Percentiles rank a stretch among this genome's conserved stretches.
Evolutionary conservation across 2,329 filamentous ascomycete genomes (phyloP).

Genomic region (Monosporascus sp.): DNA sequence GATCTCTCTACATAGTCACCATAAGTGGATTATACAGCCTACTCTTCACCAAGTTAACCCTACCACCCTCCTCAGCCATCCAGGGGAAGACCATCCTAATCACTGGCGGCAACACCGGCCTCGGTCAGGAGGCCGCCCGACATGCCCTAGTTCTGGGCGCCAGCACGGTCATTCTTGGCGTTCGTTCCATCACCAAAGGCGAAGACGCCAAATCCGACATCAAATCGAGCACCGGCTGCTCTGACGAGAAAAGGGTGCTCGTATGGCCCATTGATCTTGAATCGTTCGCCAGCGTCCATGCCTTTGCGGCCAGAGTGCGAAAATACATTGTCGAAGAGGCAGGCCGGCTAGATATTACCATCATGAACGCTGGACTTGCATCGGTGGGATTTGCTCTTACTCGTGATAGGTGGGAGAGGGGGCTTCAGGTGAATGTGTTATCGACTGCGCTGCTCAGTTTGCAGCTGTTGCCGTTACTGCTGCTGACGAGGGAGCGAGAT

Average conservation of each 20-base stretch:
- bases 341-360: not conserved
- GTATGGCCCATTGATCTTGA: not conserved
- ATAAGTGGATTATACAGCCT: not conserved
- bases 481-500: not conserved
- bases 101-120: slow-evolving; percentile 17
- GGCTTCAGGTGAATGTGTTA: not conserved
- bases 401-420: not conserved
- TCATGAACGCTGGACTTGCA: not conserved
- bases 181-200: slow-evolving; percentile 18
- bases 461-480: not conserved
- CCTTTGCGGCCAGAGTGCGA: not conserved
- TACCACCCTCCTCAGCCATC: not conserved
- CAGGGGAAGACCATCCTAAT: not conserved
- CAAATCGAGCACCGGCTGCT: not conserved
- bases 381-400: not conserved
- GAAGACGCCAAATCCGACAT: slow-evolving; percentile 10
- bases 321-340: not conserved
- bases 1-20: not conserved
- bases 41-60: not conserved
- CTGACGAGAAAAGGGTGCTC: not conserved
- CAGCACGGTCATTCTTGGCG: slow-evolving; percentile 20
- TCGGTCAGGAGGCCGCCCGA: slow-evolving; percentile 20
- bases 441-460: not conserved
- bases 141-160: slow-evolving; percentile 10
- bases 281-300: not conserved